Evolutionary conservation across 1,139 yeast species (phyloP).

Genomic region (Casaregolazyma lundiana): DNA sequence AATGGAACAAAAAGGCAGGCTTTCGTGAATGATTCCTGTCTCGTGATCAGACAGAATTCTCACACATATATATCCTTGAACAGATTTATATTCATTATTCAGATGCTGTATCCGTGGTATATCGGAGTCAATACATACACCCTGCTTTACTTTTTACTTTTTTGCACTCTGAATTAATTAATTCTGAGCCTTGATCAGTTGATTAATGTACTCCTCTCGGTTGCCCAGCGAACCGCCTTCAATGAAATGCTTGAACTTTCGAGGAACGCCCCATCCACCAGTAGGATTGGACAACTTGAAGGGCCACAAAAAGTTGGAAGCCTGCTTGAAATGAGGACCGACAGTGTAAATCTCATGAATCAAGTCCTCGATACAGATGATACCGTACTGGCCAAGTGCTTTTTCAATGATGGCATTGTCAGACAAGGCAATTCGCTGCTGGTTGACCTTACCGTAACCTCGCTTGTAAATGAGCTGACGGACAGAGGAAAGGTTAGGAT

Average conservation of each 20-base stretch:
- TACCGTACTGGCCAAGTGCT: conserved; percentile 92
- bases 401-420: conserved; percentile 96
- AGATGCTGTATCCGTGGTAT: neutral
- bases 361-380: conserved; percentile 92
- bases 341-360: conserved; percentile 98
- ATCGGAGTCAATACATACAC: neutral
- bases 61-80: neutral
- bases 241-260: conserved; percentile 99
- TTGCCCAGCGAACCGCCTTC: conserved; percentile 99
- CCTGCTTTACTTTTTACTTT: neutral
- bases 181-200: conserved; percentile 76
- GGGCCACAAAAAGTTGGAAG: conserved; percentile 99
- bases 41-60: no score
- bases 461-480: conserved; percentile 99
- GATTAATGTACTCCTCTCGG: conserved; percentile 98
- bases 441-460: conserved; percentile 99
- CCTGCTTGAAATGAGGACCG: conserved; percentile 99
- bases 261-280: conserved; percentile 99
- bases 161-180: conserved; percentile 13
- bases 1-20: no score
- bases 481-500: conserved; percentile 94
- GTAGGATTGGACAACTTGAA: conserved; percentile 98
- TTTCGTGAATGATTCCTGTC: no score
- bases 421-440: conserved; percentile 93
- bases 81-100: conserved; percentile 1